Evolutionary conservation across 2,329 filamentous ascomycete genomes (phyloP), one percentile per base, ranked within the genome.

Genomic region (Neopestalotiopsis sp.): DNA sequence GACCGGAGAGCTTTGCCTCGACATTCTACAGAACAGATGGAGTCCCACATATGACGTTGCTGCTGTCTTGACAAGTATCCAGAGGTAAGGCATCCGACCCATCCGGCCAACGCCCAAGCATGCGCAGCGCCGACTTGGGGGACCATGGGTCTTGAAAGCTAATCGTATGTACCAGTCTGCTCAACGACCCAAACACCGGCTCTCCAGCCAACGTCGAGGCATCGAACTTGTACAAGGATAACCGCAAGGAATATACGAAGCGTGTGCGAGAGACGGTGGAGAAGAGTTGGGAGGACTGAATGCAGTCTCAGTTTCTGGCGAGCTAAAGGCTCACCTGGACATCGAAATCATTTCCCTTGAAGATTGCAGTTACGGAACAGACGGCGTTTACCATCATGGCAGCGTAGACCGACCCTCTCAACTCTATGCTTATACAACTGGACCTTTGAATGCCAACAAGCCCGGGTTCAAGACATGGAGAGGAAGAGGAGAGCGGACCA

Each of bases 11-110:
- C 87, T 99, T 65, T 99, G 96, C 78, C 84, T 99, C 73, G 96
- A 99, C 78, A 99, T 99, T 74, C 82, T 99, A 69, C 96, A 99
- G 82, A 99, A 99, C 79, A 88, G 96, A 74, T 99, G 96, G 96
- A 98, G 95, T 80, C 96, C 96, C 17, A 98, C 96, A 10, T 99
- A 99, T 81, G 96, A 99, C 82, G 96, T 99, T 52, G 96, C 96
- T 10, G 96, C 96, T 28, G 95, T 99, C 72, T 83, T 99, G 81
- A 99, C 96, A 57, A 98, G 95, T 78, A 97, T 99, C 73, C 96
- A 99, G 81, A 98, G 95, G 95, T 97, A 74, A 68, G 24, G 75
- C 65, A 52, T 52, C 45, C 45, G 60, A 38, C 45, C 14, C 28
- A 13, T 20, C 20, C 59, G 30, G 34, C 10, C 6, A 38, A 34